These are phyloP conservation scores for Camelina laxa DNA, from an alignment of 345 rosid species.

Conservation along the genomic window DNA sequence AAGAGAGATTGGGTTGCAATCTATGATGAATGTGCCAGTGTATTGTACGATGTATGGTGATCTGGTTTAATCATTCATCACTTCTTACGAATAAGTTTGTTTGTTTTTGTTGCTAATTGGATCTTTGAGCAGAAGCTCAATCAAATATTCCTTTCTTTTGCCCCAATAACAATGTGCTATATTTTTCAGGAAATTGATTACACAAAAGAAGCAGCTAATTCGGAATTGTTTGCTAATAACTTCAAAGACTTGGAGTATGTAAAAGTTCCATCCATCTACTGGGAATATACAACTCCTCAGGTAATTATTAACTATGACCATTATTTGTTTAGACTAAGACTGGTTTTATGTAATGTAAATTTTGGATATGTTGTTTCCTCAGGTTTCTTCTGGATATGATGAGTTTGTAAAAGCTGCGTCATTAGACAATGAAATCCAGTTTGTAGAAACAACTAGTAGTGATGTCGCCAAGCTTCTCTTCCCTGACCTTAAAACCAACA, in stretches of 20 bases:
- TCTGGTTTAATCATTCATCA: slow-evolving; percentile 10
- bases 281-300: slow-evolving; percentile 96
- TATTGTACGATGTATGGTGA: slow-evolving; percentile 72
- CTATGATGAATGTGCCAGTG: slow-evolving; percentile 97
- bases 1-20: slow-evolving; percentile 99
- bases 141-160: neutral
- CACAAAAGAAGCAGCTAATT: slow-evolving; percentile 94
- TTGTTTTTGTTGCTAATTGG: neutral
- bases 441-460: slow-evolving; percentile 58
- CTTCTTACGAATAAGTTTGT: neutral
- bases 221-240: slow-evolving; percentile 89
- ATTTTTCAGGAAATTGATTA: slow-evolving; percentile 90
- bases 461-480: slow-evolving; percentile 64
- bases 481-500: slow-evolving; percentile 52
- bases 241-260: slow-evolving; percentile 80
- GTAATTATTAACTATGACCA: slow-evolving; percentile 45
- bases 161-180: slow-evolving; percentile 7
- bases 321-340: neutral
- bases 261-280: slow-evolving; percentile 81
- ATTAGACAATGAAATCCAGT: slow-evolving; percentile 78
- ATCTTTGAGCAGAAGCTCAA: neutral
- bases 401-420: slow-evolving; percentile 77
- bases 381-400: slow-evolving; percentile 55
- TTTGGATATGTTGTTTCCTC: slow-evolving; percentile 9
- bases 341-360: neutral